Conservation (phyloP, 1,284 basidiomycete species). For the Schizophyllum amplum region DNA sequence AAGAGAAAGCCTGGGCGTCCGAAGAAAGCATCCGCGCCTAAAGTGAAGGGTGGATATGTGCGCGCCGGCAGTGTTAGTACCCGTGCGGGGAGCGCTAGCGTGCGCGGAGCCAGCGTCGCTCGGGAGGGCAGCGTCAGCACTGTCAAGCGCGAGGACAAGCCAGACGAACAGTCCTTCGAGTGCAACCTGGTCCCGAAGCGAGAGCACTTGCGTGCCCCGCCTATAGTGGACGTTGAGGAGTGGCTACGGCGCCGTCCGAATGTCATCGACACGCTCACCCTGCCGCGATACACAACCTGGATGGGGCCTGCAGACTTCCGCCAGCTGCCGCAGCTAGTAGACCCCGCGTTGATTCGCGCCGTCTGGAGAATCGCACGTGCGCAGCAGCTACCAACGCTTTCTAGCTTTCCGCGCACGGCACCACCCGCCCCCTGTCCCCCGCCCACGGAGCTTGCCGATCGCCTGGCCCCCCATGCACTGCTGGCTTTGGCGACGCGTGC, state of each 20-base stretch:
- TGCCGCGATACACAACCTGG: not conserved
- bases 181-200: not conserved
- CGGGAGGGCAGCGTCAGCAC: not conserved
- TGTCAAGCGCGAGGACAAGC: not conserved
- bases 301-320: not conserved
- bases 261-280: not conserved
- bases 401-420: slow-evolving; percentile 3
- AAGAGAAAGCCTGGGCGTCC: not conserved
- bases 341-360: slow-evolving; percentile 7
- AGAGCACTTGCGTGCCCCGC: not conserved
- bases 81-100: not conserved
- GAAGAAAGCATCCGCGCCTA: not conserved
- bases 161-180: not conserved
- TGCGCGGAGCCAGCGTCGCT: not conserved
- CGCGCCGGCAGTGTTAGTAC: no score
- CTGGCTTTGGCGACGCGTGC: slow-evolving; percentile 5
- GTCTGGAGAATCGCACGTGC: slow-evolving; percentile 2
- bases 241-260: not conserved
- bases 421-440: slow-evolving; percentile 4
- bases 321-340: not conserved
- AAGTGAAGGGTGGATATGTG: no score
- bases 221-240: not conserved
- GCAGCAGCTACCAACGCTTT: slow-evolving; percentile 7
- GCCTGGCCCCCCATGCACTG: slow-evolving; percentile 11
- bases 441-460: slow-evolving; percentile 2